Base-by-base conservation (phyloP, 2,329 filamentous ascomycete species). In the Monilinia fructicola region DNA sequence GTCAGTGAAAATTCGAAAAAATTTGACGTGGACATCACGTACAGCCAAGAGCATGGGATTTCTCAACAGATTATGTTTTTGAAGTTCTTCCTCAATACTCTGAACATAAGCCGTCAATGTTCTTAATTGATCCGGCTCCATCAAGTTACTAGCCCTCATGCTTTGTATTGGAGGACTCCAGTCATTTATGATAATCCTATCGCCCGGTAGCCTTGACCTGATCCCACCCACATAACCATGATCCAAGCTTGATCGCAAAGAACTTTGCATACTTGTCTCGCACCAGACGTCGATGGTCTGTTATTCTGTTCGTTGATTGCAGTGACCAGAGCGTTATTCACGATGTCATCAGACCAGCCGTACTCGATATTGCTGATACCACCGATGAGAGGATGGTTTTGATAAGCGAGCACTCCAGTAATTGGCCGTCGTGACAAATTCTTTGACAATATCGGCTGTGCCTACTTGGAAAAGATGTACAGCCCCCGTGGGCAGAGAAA, bases 391-490 rank as follows among this genome's bases (percentile, higher is more conserved):
- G 95, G 95, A 76, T 98, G 93, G 69, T 96, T 97, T 97, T 74
- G 93, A 97, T 42, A 98, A 83, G 62, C 95, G 87, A 2, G 95
- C 94, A 75, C 92, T 95, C 95, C 95, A 99, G 79, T 98, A 99
- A 79, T 99, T 99, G 73, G 92, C 92, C 1, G 93, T 96, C 23
- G 87, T 89, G 63, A 98, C 93, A 74, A 97, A 99, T 77, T 99
- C 95, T 72, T 90, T 90, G 73, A 93, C 91, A 73, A 98, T 97
- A 73, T 99, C 95, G 0, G 92, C 87, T 0, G 95, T 99, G 66
- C 95, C 95, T 59, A 95, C 95, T 75, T 98, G 93, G 84, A 99
- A 99, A n/a, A 99, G 84, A 77, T 99, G 95, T 0, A 99, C 93
- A 0, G 94, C 94, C 16, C 95, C 95, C 1, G 89, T 96, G 0